A percentile compares a stretch with the other conserved stretches of the same genome.
Conservation (phyloP, 2,329 filamentous ascomycete genomes). For the Alternaria viburni region DNA sequence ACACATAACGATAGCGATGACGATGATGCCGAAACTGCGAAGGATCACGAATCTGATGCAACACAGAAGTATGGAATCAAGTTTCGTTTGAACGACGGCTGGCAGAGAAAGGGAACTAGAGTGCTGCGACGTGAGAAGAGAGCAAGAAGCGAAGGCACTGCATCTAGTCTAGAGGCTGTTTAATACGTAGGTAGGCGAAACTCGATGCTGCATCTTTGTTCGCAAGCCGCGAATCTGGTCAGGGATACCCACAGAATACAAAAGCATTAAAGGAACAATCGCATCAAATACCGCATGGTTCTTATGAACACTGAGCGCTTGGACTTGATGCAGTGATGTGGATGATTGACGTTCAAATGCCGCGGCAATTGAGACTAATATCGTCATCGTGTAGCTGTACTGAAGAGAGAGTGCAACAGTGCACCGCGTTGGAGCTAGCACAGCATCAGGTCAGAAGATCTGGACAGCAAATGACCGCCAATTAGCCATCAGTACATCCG, state of each 20-base stretch:
- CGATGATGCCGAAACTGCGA: not conserved
- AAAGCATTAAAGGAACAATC: not conserved
- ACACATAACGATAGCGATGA: conserved; percentile 5
- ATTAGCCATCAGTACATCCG: conserved; percentile 1
- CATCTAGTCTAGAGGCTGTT: not conserved
- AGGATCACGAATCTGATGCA: not conserved
- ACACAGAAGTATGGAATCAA: not conserved
- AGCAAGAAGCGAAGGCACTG: not conserved
- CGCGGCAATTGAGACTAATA: conserved; percentile 16
- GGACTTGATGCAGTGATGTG: not conserved
- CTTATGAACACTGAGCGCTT: not conserved
- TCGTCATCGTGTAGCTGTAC: not conserved
- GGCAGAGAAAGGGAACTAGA: conserved; percentile 1
- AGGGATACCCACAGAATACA: not conserved
- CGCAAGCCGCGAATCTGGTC: not conserved
- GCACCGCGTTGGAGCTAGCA: not conserved
- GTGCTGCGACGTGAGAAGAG: conserved; percentile 2
- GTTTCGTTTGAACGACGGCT: not conserved
- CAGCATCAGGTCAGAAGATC: not conserved
- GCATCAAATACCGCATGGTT: not conserved
- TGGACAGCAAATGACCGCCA: not conserved
- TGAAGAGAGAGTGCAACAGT: not conserved
- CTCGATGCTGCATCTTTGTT: not conserved
- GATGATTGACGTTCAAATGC: conserved; percentile 2
- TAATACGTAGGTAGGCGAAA: not conserved